Evolutionary conservation across 805 yeast genomes (phyloP).

Genomic region (Hanseniaspora occidentalis): DNA sequence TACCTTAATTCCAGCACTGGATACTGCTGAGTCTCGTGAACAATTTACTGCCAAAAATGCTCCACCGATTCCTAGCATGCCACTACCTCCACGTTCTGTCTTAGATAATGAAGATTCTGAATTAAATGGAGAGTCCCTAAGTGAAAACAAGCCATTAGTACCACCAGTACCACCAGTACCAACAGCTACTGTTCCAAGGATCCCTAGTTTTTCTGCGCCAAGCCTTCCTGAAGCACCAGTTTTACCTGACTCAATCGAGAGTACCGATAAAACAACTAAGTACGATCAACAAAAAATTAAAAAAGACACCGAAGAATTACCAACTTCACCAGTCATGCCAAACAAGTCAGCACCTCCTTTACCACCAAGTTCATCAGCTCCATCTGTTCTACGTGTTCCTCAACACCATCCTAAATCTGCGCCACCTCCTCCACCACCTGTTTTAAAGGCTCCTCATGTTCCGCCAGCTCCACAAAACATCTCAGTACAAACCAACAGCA

Average conservation of each 20-base stretch:
- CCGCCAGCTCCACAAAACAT: slow-evolving; percentile 4
- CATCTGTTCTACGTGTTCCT: not conserved
- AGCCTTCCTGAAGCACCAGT: too few relatives aligned
- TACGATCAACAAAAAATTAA: too few relatives aligned
- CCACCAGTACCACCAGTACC: not conserved
- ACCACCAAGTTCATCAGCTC: not conserved
- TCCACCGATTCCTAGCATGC: not conserved
- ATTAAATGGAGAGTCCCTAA: too few relatives aligned
- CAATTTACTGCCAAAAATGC: not conserved
- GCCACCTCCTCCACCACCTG: slow-evolving; percentile 5
- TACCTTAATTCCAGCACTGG: too few relatives aligned
- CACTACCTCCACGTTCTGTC: not conserved
- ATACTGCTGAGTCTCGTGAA: not conserved
- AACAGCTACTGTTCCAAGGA: not conserved
- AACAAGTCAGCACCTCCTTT: too few relatives aligned
- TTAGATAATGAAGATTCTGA: not conserved
- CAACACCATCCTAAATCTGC: not conserved
- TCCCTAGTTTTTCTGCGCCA: too few relatives aligned
- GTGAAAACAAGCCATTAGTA: too few relatives aligned
- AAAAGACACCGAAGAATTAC: too few relatives aligned
- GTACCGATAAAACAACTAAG: too few relatives aligned
- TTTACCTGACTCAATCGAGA: too few relatives aligned
- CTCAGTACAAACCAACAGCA: slow-evolving; percentile 8
- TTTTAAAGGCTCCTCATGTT: slow-evolving; percentile 4
- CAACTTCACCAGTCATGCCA: too few relatives aligned